Evolutionary conservation across 305 asterid species (phyloP), one percentile per base, ranked within the genome.

Genomic region (Salvia sclarea): DNA sequence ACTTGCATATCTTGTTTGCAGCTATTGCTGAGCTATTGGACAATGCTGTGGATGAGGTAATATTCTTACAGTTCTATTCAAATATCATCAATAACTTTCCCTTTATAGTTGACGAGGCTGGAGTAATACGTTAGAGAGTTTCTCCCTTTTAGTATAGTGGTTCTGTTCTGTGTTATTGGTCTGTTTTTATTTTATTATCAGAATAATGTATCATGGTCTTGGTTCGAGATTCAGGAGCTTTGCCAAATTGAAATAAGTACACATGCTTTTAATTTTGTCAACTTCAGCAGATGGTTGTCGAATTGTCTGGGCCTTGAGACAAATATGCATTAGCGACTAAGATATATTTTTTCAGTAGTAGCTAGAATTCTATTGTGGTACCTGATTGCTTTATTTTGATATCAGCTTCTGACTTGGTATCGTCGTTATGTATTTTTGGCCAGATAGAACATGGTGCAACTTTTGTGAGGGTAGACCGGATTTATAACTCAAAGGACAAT

Each of bases 41-140:
- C 77, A 93, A 93, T 86, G 90, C 94, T 25, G 95, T 93, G 57
- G 98, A 93, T 66, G 98, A 93, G 98, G 98, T 93, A 81, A 78
- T 71, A 41, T 68, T 56, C 18, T 67, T 71, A 50, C 30, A 68
- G 52, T 47, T 75, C 38, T 52, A 20, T 55, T 28, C 62, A 12
- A 13, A 13, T 48, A 43, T 65, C 54, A 33, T 41, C 52, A 48
- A 77, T 44, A 30, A 41, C 35, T 61, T 70, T 44, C 50, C 10
- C 70, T 33, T 22, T 38, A 69, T 33, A 22, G 48, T 47, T 47
- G 74, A 25, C 57, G 58, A 52, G 55, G 56, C 56, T 28, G 64
- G 33, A n/a, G 37, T 31, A 59, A 49, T 63, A 17, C 65, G 14
- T 72, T 48, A 18, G 9, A 3, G 8, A 41, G 38, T 24, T 49